Conservation (phyloP, 23 red algal genomes). For the Agarophyton chilense region DNA sequence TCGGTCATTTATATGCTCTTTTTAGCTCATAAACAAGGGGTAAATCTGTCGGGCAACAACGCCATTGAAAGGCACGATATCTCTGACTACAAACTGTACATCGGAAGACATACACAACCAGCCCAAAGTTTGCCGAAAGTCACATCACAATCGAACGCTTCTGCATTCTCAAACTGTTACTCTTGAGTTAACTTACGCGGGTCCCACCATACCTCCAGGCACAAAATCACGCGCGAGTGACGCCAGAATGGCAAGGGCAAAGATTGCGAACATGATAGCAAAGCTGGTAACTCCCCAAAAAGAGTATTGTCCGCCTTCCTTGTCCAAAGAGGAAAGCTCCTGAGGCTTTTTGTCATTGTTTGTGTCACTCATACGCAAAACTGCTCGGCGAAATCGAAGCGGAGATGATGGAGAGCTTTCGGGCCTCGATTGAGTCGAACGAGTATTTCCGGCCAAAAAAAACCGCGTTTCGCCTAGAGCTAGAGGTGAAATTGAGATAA, state of each 20-base stretch:
- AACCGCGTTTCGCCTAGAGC: background rate
- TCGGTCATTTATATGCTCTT: background rate
- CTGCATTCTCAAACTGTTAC: background rate
- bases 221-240: constrained; percentile 59
- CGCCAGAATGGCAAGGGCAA: constrained; percentile 33
- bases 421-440: background rate
- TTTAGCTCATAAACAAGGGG: background rate
- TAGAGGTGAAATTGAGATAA: background rate
- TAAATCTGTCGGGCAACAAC: background rate
- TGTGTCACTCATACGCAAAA: background rate
- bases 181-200: background rate
- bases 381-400: background rate
- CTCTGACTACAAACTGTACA: background rate
- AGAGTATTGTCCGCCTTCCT: constrained; percentile 25
- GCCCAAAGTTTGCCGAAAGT: background rate
- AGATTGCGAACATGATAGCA: constrained; percentile 56
- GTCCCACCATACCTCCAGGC: constrained; percentile 44
- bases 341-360: background rate
- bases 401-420: background rate
- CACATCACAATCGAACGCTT: background rate
- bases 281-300: constrained; percentile 48
- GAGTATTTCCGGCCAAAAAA: background rate
- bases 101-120: background rate
- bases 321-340: background rate
- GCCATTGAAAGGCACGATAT: no score